phyloP scores from a whole-genome alignment of 495 filamentous ascomycete genomes.

The Neurospora hispaniola region DNA sequence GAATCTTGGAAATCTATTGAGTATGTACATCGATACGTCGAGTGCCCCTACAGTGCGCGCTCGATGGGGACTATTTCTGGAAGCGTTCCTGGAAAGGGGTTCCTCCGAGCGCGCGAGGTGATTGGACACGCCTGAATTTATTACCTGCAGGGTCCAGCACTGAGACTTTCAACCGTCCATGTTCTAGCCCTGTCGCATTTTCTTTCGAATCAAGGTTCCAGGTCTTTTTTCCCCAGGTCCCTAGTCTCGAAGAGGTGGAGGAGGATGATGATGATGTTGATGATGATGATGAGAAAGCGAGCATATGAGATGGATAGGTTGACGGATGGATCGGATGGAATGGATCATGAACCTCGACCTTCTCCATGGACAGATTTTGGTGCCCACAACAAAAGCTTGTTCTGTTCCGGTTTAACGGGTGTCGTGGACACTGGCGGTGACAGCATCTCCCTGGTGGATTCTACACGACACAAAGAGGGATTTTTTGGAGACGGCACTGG shows the following conservation, averaged over 20 bases:
- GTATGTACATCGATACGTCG: too few species aligned
- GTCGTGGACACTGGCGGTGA: not conserved
- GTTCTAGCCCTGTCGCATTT: not conserved
- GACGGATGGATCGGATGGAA: not conserved
- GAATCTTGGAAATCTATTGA: not conserved
- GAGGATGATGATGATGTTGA: not conserved
- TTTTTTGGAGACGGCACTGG: not conserved
- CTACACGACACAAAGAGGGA: too few species aligned
- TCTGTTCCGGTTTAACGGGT: not conserved
- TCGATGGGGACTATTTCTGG: not conserved
- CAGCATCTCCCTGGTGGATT: not conserved
- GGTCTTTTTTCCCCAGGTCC: not conserved
- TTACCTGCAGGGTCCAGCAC: not conserved
- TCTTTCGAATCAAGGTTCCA: not conserved
- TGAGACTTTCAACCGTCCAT: not conserved
- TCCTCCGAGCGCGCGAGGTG: not conserved
- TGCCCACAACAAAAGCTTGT: not conserved
- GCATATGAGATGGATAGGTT: not conserved
- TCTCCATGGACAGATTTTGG: not conserved
- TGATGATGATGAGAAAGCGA: not conserved
- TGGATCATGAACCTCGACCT: not conserved
- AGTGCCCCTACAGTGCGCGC: not conserved
- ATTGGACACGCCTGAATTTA: not conserved
- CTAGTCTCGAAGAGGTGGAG: not conserved
- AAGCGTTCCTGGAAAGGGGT: not conserved